These are phyloP conservation scores for Populus simonii DNA, from an alignment of 345 rosid species.

Conservation along the genomic window DNA sequence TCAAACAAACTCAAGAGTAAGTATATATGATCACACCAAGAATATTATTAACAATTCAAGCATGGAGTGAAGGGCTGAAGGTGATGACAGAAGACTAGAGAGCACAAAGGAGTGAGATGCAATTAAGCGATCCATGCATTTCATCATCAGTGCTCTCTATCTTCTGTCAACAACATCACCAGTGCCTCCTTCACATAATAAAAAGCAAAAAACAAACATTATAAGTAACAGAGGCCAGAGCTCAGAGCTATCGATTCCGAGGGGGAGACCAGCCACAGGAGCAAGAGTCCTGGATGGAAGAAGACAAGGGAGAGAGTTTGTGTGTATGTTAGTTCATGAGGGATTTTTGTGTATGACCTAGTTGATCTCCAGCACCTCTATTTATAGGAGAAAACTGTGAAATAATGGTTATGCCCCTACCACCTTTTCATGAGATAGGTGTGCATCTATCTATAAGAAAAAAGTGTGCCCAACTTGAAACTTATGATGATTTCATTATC, in stretches of 20 bases:
- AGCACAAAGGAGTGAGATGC: constrained; percentile 75
- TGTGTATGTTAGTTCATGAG: neutral
- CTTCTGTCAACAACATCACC: constrained; percentile 74
- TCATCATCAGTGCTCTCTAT: constrained; percentile 85
- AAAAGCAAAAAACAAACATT: neutral
- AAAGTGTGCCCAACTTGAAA: neutral
- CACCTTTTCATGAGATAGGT: neutral
- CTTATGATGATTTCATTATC: neutral
- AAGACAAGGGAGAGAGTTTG: neutral
- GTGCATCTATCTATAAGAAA: neutral
- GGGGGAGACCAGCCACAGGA: too few species aligned
- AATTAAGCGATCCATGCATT: constrained; percentile 20
- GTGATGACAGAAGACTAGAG: constrained; percentile 82
- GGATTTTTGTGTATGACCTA: neutral
- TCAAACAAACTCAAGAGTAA: neutral
- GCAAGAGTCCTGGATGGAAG: neutral
- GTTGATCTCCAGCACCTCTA: neutral
- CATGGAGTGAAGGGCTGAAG: constrained; percentile 25
- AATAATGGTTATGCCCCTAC: neutral
- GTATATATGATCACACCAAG: neutral
- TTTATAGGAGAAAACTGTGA: constrained; percentile 9
- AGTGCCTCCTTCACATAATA: constrained; percentile 20
- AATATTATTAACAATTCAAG: neutral
- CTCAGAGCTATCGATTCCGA: neutral
- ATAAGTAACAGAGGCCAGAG: neutral